Percentiles rank a stretch among this genome's conserved stretches.
phyloP scores from a whole-genome alignment of 805 yeast species.

The Kluyveromyces lactis region DNA sequence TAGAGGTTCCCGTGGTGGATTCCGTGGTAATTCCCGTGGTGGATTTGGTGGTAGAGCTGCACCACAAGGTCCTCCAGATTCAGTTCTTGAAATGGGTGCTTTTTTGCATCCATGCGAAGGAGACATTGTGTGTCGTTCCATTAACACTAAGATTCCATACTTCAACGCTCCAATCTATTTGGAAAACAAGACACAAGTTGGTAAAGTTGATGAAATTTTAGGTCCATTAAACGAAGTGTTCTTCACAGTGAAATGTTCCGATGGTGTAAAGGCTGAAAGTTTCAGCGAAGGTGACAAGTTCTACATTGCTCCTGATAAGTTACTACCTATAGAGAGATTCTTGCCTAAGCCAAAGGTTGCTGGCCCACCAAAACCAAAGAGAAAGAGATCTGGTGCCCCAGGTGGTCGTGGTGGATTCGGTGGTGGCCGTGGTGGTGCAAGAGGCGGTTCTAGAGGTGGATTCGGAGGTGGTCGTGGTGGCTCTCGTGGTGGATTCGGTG shows the following conservation, averaged over 20 bases:
- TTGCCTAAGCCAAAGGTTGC: constrained; percentile 89
- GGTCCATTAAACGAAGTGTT: constrained; percentile 98
- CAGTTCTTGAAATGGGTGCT: constrained; percentile 89
- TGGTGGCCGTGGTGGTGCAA: constrained; percentile 35
- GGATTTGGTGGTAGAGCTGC: constrained; percentile 60
- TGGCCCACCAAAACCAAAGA: constrained; percentile 74
- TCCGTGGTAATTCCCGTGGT: constrained; percentile 33
- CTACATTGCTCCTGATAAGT: constrained; percentile 89
- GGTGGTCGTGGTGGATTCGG: constrained; percentile 43
- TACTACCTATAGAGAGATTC: constrained; percentile 92
- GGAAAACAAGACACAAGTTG: constrained; percentile 92
- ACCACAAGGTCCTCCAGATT: constrained; percentile 94
- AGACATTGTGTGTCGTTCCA: constrained; percentile 92
- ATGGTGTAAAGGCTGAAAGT: constrained; percentile 90
- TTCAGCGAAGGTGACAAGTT: constrained; percentile 96
- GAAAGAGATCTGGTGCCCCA: constrained; percentile 52
- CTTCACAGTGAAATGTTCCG: constrained; percentile 92
- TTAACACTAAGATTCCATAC: constrained; percentile 90
- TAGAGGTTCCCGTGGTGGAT: constrained; percentile 34
- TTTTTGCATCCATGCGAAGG: constrained; percentile 93
- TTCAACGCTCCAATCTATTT: constrained; percentile 97
- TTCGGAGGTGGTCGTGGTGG: constrained; percentile 43
- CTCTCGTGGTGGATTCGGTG: constrained; percentile 38
- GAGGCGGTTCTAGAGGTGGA: constrained; percentile 36
- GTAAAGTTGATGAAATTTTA: constrained; percentile 95